Percentiles rank a stretch among this genome's conserved stretches.
phyloP scores from a whole-genome alignment of 257 asterid species.

The Capsicum baccatum region DNA sequence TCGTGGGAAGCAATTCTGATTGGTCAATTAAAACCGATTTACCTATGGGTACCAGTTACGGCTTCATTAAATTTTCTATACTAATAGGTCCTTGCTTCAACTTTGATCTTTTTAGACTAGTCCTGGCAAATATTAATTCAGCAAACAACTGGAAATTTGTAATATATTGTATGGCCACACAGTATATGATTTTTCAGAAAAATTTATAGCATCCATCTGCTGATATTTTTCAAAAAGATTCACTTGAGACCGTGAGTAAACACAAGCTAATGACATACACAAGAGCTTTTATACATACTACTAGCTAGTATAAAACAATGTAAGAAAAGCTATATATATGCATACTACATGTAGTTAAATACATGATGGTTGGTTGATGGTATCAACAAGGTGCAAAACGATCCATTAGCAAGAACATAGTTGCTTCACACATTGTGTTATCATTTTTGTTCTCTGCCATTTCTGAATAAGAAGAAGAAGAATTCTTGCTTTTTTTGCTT shows the following conservation, averaged over 20 bases:
- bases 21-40: neutral
- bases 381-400: conserved; percentile 72
- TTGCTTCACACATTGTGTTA: conserved; percentile 56
- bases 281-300: neutral
- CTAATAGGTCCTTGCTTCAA: neutral
- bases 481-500: conserved; percentile 36
- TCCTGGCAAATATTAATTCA: no score
- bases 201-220: no score
- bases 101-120: neutral
- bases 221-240: no score
- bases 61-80: neutral
- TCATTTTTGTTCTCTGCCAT: conserved; percentile 36
- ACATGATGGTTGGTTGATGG: neutral
- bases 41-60: neutral
- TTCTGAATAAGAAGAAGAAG: conserved; percentile 38
- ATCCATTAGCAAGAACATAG: conserved; percentile 69
- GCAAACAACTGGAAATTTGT: no score
- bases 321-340: neutral
- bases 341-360: neutral
- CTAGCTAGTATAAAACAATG: neutral
- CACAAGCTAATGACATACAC: neutral
- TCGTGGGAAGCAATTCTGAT: neutral
- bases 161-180: neutral
- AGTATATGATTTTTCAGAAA: no score
- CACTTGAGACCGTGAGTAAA: neutral